phyloP scores from a whole-genome alignment of 2,329 filamentous ascomycete species.

The Aspergillus sp. region DNA sequence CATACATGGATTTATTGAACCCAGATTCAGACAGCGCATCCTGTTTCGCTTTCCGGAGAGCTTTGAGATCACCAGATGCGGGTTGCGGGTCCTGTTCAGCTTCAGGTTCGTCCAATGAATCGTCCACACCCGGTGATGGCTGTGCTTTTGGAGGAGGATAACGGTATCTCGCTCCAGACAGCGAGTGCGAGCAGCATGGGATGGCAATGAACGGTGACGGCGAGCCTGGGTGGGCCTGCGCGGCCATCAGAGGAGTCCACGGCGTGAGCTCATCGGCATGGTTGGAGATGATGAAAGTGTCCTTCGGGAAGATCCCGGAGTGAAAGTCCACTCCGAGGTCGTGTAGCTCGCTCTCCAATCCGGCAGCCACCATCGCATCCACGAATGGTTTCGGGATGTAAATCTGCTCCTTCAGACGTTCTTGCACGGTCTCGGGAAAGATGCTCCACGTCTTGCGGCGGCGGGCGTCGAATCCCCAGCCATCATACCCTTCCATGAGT shows the following conservation, averaged over 20 bases:
- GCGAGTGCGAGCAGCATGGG: slow-evolving; percentile 88
- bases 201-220: slow-evolving; percentile 84
- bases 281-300: slow-evolving; percentile 93
- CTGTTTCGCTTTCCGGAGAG: slow-evolving; percentile 36
- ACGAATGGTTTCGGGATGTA: slow-evolving; percentile 56
- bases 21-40: slow-evolving; percentile 27
- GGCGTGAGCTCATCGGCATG: slow-evolving; percentile 94
- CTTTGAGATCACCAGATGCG: slow-evolving; percentile 39
- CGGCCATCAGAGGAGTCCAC: slow-evolving; percentile 89
- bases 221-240: slow-evolving; percentile 53
- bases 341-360: not conserved
- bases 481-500: slow-evolving; percentile 72
- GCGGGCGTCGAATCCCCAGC: slow-evolving; percentile 92
- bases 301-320: slow-evolving; percentile 64
- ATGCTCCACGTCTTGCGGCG: slow-evolving; percentile 77
- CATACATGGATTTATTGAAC: slow-evolving; percentile 67
- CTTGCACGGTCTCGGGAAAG: slow-evolving; percentile 56
- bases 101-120: slow-evolving; percentile 16
- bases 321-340: slow-evolving; percentile 24
- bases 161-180: slow-evolving; percentile 72
- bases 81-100: slow-evolving; percentile 18
- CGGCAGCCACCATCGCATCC: slow-evolving; percentile 15
- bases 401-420: slow-evolving; percentile 56
- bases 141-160: slow-evolving; percentile 39
- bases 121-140: slow-evolving; percentile 20